These are phyloP conservation scores for Xylariaceae sp. DNA, from an alignment of 2,329 filamentous ascomycete genomes.

Conservation along the genomic window DNA sequence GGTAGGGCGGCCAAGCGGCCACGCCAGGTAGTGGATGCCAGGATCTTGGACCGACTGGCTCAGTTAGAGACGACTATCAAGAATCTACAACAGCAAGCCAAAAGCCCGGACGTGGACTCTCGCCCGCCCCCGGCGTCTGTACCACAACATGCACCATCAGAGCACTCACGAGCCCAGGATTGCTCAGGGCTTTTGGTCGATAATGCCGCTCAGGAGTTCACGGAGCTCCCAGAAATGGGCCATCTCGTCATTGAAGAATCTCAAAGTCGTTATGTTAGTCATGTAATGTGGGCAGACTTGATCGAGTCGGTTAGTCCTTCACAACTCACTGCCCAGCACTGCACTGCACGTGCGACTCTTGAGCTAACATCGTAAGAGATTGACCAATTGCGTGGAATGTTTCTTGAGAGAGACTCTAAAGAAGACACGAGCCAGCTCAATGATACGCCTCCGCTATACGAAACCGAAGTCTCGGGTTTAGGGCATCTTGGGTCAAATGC, in stretches of 20 bases:
- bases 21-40: constrained; percentile 15
- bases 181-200: background rate
- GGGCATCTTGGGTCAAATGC: constrained; percentile 19
- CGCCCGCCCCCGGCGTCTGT: background rate
- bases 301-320: constrained; percentile 27
- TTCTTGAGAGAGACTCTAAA: constrained; percentile 13
- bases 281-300: constrained; percentile 29
- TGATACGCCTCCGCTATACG: constrained; percentile 6
- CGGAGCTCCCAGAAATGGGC: constrained; percentile 10
- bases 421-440: constrained; percentile 9
- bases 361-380: constrained; percentile 17
- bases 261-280: constrained; percentile 23
- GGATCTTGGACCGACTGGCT: constrained; percentile 18
- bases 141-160: background rate
- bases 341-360: too few relatives aligned
- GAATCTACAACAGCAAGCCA: constrained; percentile 17
- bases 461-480: background rate
- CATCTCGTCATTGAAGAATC: constrained; percentile 20
- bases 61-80: constrained; percentile 21
- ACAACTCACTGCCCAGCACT: background rate
- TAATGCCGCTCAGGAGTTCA: background rate
- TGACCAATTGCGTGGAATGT: constrained; percentile 22
- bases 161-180: background rate
- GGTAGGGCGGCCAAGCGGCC: constrained; percentile 21
- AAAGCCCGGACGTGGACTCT: constrained; percentile 3